Percentiles rank a stretch among this genome's conserved stretches.
Evolutionary conservation across 805 yeast species (phyloP).

Genomic region (Saturnispora gosingensis): DNA sequence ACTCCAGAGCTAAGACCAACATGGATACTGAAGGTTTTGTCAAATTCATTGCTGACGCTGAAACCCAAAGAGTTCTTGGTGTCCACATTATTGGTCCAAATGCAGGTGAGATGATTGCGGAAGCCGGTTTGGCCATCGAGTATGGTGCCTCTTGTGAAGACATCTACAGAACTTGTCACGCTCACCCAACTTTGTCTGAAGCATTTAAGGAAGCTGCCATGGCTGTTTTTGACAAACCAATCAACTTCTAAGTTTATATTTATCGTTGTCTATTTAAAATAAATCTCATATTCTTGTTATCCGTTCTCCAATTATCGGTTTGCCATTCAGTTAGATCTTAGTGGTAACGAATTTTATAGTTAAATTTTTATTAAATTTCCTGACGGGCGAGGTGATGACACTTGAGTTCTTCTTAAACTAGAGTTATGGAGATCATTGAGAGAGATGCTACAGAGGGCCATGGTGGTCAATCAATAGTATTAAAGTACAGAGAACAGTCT

Average conservation of each 20-base stretch:
- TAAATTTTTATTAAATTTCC: neutral
- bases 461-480: conserved; percentile 19
- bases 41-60: conserved; percentile 91
- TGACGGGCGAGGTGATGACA: conserved; percentile 1
- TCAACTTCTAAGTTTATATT: conserved; percentile 51
- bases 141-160: conserved; percentile 99
- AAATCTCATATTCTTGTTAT: neutral
- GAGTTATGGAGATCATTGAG: conserved; percentile 3
- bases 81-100: conserved; percentile 96
- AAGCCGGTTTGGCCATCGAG: conserved; percentile 94
- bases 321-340: neutral
- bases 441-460: conserved; percentile 6
- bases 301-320: neutral
- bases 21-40: conserved; percentile 96
- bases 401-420: neutral
- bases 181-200: conserved; percentile 97
- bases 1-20: conserved; percentile 99
- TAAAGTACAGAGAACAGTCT: conserved; percentile 72
- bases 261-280: neutral
- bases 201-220: conserved; percentile 97
- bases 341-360: neutral
- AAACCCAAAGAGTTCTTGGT: conserved; percentile 93
- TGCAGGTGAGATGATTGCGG: conserved; percentile 99
- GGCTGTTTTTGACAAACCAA: conserved; percentile 84
- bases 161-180: conserved; percentile 94